Percentiles rank a stretch among this genome's conserved stretches.
Evolutionary conservation across 2,329 filamentous ascomycete genomes (phyloP).

Genomic region (Emmonsia crescens): DNA sequence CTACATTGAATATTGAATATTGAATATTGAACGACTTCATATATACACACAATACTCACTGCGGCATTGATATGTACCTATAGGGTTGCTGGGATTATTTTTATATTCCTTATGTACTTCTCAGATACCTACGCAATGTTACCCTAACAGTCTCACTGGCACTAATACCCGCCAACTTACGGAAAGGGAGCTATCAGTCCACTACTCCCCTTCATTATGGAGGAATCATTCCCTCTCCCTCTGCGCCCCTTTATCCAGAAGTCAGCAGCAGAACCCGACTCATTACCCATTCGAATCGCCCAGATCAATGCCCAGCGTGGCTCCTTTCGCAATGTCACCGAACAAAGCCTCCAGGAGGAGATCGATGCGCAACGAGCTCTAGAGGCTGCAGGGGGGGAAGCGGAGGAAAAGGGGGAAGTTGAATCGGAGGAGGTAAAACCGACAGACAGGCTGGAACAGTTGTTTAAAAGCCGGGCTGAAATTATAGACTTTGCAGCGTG

Average conservation of each 20-base stretch:
- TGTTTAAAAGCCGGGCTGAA: conserved; percentile 36
- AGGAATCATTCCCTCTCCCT: conserved; percentile 42
- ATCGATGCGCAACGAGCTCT: conserved; percentile 39
- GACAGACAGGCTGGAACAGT: conserved; percentile 29
- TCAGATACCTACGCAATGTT: background rate
- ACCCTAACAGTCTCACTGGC: background rate
- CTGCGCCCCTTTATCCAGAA: conserved; percentile 44
- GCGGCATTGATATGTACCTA: background rate
- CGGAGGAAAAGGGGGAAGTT: conserved; percentile 38
- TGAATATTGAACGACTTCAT: too few species aligned
- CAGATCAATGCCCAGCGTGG: conserved; percentile 71
- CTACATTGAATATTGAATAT: too few species aligned
- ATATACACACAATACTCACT: too few species aligned
- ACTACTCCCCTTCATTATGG: conserved; percentile 18
- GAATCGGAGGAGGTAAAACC: conserved; percentile 20
- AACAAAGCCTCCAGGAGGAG: conserved; percentile 60
- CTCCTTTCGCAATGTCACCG: conserved; percentile 69
- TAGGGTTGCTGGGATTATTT: background rate
- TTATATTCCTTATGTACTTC: background rate
- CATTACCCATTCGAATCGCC: conserved; percentile 62
- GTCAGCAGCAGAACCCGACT: conserved; percentile 17
- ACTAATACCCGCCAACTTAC: too few species aligned
- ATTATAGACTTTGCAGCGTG: conserved; percentile 36
- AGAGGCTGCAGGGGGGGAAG: conserved; percentile 37
- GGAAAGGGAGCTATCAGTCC: background rate